Evolutionary conservation across 2,329 filamentous ascomycete genomes (phyloP).

Genomic region (Cladosporium velox): DNA sequence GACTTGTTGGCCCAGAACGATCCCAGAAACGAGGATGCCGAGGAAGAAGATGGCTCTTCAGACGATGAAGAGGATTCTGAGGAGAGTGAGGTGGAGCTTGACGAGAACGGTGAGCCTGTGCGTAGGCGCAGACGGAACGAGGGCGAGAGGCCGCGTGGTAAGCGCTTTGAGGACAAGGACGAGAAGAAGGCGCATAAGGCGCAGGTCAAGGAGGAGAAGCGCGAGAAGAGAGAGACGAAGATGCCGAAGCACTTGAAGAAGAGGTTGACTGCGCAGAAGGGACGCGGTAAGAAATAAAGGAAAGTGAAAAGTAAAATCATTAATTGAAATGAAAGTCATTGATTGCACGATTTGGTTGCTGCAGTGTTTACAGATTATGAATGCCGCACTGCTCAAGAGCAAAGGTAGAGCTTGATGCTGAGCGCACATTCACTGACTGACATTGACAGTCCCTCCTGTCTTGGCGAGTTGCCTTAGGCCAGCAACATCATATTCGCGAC

Average conservation of each 20-base stretch:
- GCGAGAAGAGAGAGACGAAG: conserved; percentile 89
- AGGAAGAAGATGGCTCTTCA: conserved; percentile 27
- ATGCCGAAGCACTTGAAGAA: conserved; percentile 98
- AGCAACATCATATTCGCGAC: not conserved
- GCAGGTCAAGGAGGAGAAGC: conserved; percentile 91
- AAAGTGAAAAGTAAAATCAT: not conserved
- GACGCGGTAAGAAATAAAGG: conserved; percentile 61
- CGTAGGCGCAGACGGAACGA: conserved; percentile 26
- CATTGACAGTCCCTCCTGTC: not conserved
- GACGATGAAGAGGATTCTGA: conserved; percentile 29
- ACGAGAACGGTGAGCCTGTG: conserved; percentile 47
- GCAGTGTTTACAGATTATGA: not conserved
- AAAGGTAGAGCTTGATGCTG: not conserved
- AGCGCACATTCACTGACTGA: not conserved
- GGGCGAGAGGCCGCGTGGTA: conserved; percentile 72
- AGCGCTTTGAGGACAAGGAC: conserved; percentile 88
- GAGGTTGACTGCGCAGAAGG: conserved; percentile 67
- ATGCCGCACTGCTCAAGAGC: not conserved
- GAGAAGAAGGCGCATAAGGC: conserved; percentile 86
- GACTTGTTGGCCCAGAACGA: conserved; percentile 73
- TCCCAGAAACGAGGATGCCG: conserved; percentile 35
- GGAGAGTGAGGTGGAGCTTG: conserved; percentile 36
- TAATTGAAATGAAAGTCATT: not conserved
- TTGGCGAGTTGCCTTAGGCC: not conserved
- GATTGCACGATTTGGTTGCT: not conserved